Percentiles rank a stretch among this genome's conserved stretches.
Conservation (phyloP, 2,329 filamentous ascomycete species). For the Colletotrichum limetticola region DNA sequence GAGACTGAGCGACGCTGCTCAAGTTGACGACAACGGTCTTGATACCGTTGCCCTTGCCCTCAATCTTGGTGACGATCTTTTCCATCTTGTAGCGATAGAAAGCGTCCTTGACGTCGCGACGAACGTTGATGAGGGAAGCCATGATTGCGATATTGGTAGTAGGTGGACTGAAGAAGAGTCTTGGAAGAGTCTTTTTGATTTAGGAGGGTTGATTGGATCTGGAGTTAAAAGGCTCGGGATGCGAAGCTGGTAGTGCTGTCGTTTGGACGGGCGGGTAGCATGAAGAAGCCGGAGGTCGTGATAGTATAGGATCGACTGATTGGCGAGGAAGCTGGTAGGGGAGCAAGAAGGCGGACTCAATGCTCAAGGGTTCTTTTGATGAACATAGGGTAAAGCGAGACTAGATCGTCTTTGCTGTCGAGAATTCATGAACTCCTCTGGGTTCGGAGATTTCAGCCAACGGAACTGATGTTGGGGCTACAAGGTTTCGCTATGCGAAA, state of each 20-base stretch:
- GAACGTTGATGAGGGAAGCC: conserved; percentile 94
- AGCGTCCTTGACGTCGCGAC: conserved; percentile 95
- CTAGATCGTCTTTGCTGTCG: conserved; percentile 57
- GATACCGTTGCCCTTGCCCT: conserved; percentile 99
- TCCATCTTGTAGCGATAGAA: conserved; percentile 99
- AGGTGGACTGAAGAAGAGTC: conserved; percentile 14
- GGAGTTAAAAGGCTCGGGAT: conserved; percentile 34
- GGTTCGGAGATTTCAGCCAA: conserved; percentile 78
- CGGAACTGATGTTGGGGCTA: conserved; percentile 88
- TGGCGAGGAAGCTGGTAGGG: conserved; percentile 1
- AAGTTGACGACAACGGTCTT: conserved; percentile 98
- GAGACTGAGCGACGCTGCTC: conserved; percentile 89
- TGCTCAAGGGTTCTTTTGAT: conserved; percentile 63
- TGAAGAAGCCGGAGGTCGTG: conserved; percentile 25
- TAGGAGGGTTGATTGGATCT: conserved; percentile 12
- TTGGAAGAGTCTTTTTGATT: conserved; percentile 16
- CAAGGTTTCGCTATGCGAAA: conserved; percentile 96
- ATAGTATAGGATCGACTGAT: conserved; percentile 10
- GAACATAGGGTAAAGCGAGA: conserved; percentile 66
- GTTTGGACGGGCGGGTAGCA: conserved; percentile 26
- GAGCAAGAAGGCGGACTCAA: conserved; percentile 60
- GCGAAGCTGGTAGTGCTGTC: conserved; percentile 39
- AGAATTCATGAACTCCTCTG: conserved; percentile 67
- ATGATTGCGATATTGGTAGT: conserved; percentile 71
- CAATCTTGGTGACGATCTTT: conserved; percentile 97